These are phyloP conservation scores for Metschnikowia noctiluminum DNA, from an alignment of 805 yeast species.

Conservation along the genomic window DNA sequence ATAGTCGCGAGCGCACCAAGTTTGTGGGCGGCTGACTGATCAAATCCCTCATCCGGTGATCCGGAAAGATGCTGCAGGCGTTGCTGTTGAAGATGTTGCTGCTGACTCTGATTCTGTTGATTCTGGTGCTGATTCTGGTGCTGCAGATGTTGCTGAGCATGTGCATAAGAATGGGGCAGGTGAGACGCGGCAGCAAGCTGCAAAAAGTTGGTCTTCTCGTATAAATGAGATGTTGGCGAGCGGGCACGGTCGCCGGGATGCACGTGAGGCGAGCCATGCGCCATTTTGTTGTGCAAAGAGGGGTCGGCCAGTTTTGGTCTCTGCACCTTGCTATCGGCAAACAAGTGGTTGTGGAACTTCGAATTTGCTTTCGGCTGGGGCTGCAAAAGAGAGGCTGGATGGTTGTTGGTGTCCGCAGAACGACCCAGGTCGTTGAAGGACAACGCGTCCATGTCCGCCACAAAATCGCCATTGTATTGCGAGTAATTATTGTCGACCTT, in stretches of 20 bases:
- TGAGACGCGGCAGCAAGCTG: slow-evolving; percentile 30
- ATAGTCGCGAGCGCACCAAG: slow-evolving; percentile 67
- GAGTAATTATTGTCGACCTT: slow-evolving; percentile 3
- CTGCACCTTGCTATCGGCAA: slow-evolving; percentile 18
- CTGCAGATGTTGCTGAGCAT: background rate
- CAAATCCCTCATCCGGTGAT: slow-evolving; percentile 16
- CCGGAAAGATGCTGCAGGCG: background rate
- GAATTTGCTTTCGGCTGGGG: slow-evolving; percentile 18
- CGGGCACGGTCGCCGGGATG: slow-evolving; percentile 30
- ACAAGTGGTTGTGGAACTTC: slow-evolving; percentile 15
- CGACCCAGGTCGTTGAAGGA: slow-evolving; percentile 8
- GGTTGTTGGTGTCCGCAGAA: background rate
- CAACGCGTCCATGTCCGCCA: slow-evolving; percentile 15
- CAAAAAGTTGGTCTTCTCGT: slow-evolving; percentile 42
- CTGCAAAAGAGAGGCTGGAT: slow-evolving; percentile 9
- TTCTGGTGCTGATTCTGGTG: background rate
- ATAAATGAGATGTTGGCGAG: slow-evolving; percentile 41
- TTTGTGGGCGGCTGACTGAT: slow-evolving; percentile 48
- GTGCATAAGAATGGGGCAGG: slow-evolving; percentile 14
- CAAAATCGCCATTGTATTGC: slow-evolving; percentile 9
- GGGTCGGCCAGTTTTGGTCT: slow-evolving; percentile 23
- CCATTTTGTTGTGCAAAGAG: slow-evolving; percentile 12
- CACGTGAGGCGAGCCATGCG: background rate
- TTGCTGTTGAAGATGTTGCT: too few species aligned
- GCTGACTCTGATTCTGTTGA: too few species aligned